Percentiles rank a stretch among this genome's conserved stretches.
Conservation (phyloP, 2,329 filamentous ascomycete species). For the Microsporum ferrugineum region DNA sequence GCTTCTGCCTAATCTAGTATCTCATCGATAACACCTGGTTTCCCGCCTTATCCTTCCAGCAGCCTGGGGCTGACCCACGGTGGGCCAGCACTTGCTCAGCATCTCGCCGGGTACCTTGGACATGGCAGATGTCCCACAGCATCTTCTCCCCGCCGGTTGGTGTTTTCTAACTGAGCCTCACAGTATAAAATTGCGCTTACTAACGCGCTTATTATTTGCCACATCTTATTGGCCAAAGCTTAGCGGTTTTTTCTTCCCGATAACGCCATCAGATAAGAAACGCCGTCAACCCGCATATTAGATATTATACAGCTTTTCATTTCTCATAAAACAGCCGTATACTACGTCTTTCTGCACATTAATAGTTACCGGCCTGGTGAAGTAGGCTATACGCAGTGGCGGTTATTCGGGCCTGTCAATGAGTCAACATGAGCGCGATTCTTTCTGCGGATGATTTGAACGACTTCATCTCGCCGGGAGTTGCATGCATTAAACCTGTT, state of each 20-base stretch:
- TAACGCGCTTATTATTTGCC: background rate
- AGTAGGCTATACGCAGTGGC: background rate
- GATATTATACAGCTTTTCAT: background rate
- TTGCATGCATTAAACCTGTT: conserved; percentile 95
- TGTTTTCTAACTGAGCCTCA: no score
- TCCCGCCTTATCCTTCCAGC: no score
- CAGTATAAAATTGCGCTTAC: background rate
- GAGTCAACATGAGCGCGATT: conserved; percentile 74
- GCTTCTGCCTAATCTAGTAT: no score
- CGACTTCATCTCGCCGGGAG: conserved; percentile 95
- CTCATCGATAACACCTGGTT: no score
- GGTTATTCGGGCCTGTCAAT: background rate
- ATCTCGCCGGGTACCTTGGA: no score
- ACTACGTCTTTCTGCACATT: background rate
- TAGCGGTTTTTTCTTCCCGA: background rate
- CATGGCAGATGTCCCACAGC: no score
- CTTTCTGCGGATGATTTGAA: conserved; percentile 94
- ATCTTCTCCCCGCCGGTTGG: no score
- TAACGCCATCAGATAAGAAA: conserved; percentile 4
- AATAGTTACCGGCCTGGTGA: background rate
- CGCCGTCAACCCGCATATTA: background rate
- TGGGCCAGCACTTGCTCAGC: no score
- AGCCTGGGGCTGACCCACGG: no score
- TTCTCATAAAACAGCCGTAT: background rate
- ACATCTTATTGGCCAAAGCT: background rate